Evolutionary conservation across 352 stramenopile species (phyloP), one percentile per base, ranked within the genome.

Genomic region (Phytophthora constricta): DNA sequence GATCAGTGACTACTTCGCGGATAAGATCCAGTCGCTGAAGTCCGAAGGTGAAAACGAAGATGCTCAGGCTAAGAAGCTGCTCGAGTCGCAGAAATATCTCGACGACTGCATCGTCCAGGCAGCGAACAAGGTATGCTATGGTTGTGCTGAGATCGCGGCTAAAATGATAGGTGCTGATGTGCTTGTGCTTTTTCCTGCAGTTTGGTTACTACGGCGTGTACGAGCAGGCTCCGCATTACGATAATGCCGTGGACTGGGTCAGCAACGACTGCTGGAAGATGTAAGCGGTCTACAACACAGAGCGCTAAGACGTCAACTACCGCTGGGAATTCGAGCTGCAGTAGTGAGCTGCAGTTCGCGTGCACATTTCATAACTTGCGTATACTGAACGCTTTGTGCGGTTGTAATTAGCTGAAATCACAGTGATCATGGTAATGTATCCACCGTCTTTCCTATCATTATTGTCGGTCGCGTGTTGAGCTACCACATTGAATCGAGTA

Each of bases 121-220:
- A 1, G 56, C 76, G 1, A 84, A 84, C 61, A 83, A 83, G 76
- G 78, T 84, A 76, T 37, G 37, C 19, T 11, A 10, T 20, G 5
- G 5, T 61, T 25, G 14, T 31, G 11, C 2, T 37, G 5, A 11
- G 25, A 20, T 20, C 41, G 17, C 10, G 25, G n/a, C 25, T 26
- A 31, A 16, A 27, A 17, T 41, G 22, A 49, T 42, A 48, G 19
- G 52, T 50, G 9, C 22, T 33, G 3, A 43, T 52, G 16, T 65
- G 19, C 59, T 54, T 62, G 11, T 37, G 31, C 54, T 19, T 66
- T 41, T 62, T 23, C 57, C 27, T 57, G 22, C 43, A 88, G 72
- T 85, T 87, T 39, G 78, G 75, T 31, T 87, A 68, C 62, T 77
- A 80, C 41, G 72, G 72, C 22, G 69, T 79, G 41, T 84, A 81